Evolutionary conservation across 805 yeast genomes (phyloP).

Genomic region (Pachysolen tannophilus): DNA sequence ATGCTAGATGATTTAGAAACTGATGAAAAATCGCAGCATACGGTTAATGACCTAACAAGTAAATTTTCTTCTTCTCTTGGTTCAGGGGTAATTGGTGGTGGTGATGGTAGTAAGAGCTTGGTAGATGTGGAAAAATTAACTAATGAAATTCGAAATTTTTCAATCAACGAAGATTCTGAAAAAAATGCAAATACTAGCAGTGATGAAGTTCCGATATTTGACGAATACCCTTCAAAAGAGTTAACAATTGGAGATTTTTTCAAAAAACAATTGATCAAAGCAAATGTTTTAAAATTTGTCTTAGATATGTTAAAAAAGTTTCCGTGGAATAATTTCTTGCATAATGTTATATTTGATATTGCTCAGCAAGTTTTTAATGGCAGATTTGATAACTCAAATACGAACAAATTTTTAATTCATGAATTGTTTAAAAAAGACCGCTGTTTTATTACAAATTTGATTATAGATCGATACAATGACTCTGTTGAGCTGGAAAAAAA

Average conservation of each 20-base stretch:
- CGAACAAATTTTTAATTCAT: slow-evolving; percentile 27
- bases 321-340: slow-evolving; percentile 97
- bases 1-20: slow-evolving; percentile 10
- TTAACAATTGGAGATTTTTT: slow-evolving; percentile 69
- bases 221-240: slow-evolving; percentile 14
- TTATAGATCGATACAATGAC: slow-evolving; percentile 19
- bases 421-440: slow-evolving; percentile 3
- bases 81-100: slow-evolving; percentile 5
- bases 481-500: slow-evolving; percentile 23
- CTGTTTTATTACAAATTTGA: slow-evolving; percentile 24
- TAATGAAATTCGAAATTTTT: slow-evolving; percentile 21
- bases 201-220: slow-evolving; percentile 18
- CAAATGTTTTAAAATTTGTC: slow-evolving; percentile 53
- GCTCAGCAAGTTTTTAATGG: slow-evolving; percentile 94
- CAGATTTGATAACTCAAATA: slow-evolving; percentile 35
- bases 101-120: slow-evolving; percentile 25
- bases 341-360: slow-evolving; percentile 93
- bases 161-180: slow-evolving; percentile 7
- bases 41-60: slow-evolving; percentile 4
- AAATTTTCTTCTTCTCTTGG: background rate
- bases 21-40: slow-evolving; percentile 5
- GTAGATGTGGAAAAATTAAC: slow-evolving; percentile 22
- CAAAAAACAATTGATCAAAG: slow-evolving; percentile 71
- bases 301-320: slow-evolving; percentile 67
- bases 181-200: slow-evolving; percentile 10